Evolutionary conservation across 2,329 filamentous ascomycete genomes (phyloP).

Genomic region (Penicillium griseofulvum): DNA sequence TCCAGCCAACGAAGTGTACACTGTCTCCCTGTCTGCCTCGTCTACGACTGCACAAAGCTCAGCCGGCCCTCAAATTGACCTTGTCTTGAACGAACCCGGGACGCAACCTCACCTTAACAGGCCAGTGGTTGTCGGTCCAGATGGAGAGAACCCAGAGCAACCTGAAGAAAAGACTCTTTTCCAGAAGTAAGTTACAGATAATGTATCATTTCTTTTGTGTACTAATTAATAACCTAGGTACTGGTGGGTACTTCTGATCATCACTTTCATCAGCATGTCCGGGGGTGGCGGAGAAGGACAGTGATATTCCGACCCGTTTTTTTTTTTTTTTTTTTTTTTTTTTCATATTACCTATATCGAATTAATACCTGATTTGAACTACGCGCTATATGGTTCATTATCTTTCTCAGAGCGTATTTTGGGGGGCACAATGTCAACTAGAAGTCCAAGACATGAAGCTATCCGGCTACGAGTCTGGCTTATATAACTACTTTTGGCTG

Average conservation of each 20-base stretch:
- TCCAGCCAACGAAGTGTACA: constrained; percentile 37
- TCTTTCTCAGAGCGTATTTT: not conserved
- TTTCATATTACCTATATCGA: not conserved
- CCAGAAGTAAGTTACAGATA: constrained; percentile 38
- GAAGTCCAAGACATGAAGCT: not conserved
- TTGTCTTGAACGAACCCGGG: constrained; percentile 34
- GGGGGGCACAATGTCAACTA: not conserved
- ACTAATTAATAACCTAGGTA: constrained; percentile 34
- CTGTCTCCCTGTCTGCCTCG: constrained; percentile 37
- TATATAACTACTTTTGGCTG: not conserved
- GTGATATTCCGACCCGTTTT: constrained; percentile 6
- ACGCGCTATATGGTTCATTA: not conserved
- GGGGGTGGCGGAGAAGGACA: constrained; percentile 35
- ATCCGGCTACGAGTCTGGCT: not conserved
- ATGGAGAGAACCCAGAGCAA: constrained; percentile 39
- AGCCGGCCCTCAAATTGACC: constrained; percentile 31
- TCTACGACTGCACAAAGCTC: constrained; percentile 15
- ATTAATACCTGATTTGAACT: not conserved
- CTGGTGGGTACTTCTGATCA: constrained; percentile 48
- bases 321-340: not conserved
- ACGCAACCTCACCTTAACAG: constrained; percentile 41
- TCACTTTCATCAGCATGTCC: constrained; percentile 42
- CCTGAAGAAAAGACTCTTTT: constrained; percentile 45
- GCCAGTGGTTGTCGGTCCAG: constrained; percentile 39
- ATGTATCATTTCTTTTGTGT: not conserved